Conservation (phyloP, 2,329 filamentous ascomycete genomes). For the Fusarium staphyleae region DNA sequence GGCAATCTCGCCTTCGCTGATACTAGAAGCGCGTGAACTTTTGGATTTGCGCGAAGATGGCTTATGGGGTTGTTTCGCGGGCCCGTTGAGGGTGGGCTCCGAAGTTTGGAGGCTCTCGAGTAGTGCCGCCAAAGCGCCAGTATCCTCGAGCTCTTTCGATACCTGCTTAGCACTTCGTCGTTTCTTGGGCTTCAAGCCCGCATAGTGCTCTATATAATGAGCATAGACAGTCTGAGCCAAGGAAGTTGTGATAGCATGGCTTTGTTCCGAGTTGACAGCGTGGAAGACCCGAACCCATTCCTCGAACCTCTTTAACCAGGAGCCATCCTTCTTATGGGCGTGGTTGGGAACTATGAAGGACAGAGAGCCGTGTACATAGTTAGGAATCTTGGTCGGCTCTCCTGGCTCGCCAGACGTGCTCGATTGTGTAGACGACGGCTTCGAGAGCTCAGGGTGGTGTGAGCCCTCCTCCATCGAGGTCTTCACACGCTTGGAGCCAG, state of each 20-base stretch:
- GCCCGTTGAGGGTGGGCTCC: slow-evolving; percentile 8
- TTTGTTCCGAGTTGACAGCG: slow-evolving; percentile 35
- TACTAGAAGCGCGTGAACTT: slow-evolving; percentile 30
- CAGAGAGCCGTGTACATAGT: slow-evolving; percentile 31
- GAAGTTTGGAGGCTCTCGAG: slow-evolving; percentile 29
- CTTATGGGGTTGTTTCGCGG: slow-evolving; percentile 8
- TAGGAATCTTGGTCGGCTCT: slow-evolving; percentile 27
- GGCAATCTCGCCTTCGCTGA: slow-evolving; percentile 27
- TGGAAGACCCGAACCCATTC: slow-evolving; percentile 47
- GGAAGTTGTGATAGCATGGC: slow-evolving; percentile 34
- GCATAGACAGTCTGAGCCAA: slow-evolving; percentile 40
- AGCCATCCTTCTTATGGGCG: slow-evolving; percentile 39
- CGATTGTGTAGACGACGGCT: slow-evolving; percentile 1
- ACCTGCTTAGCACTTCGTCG: slow-evolving; percentile 43
- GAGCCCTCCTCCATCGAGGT: background rate
- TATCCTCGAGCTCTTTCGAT: slow-evolving; percentile 38
- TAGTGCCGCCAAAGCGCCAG: slow-evolving; percentile 35
- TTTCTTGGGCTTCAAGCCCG: slow-evolving; percentile 45
- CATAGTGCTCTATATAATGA: slow-evolving; percentile 44
- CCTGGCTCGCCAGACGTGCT: slow-evolving; percentile 15
- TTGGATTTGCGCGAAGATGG: slow-evolving; percentile 20
- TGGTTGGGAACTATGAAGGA: slow-evolving; percentile 43
- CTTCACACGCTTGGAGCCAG: slow-evolving; percentile 35
- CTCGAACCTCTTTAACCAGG: slow-evolving; percentile 47
- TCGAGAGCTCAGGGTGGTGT: background rate